Base-by-base conservation (phyloP, 805 yeast genomes). In the Henningerozyma blattae region DNA sequence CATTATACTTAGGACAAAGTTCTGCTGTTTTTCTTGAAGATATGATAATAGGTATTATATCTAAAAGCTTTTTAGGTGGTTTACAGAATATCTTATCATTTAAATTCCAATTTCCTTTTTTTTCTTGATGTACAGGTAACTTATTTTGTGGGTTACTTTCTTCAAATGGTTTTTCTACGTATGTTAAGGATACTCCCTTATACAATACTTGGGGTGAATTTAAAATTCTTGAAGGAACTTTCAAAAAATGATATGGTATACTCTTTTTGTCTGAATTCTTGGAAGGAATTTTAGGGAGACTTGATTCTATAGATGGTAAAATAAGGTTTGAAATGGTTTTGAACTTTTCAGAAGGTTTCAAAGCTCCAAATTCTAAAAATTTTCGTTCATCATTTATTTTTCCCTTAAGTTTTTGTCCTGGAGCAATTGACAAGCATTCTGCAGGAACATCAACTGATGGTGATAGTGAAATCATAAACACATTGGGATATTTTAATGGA, bases 351-450 rank as follows among this genome's bases (percentile, higher is more conserved):
- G 9, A 26, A 22, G 48, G 48, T 37, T 48, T 40, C 18, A 43
- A 29, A 7, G 50, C 48, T 22, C 47, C 40, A 28, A 44, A 46
- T 18, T 44, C 41, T 25, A 44, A 43, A 24, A 39, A 34, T n/a
- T 40, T 28, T 13, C 34, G 37, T 22, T 39, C 47, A 30, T 44
- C 45, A 16, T 32, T 24, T 17, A 44, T 27, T 22, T 18, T 19
- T 22, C 48, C 48, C 38, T 44, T 46, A 16, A 44, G 32, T 34
- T 44, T 46, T 30, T 46, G 48, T 26, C 50, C 48, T 24, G 48
- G 47, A 27, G 43, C 43, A 16, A 46, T 46, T 8, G 38, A 39
- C 30, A 43, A 36, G 38, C 47, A 42, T 38, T 46, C 48, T n/a
- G 47, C 37, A 16, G 48, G 48, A 15, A 43, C 43, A 15, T 35